Percentiles rank a stretch among this genome's conserved stretches.
These are phyloP conservation scores for Neopestalotiopsis clavispora DNA, from an alignment of 2,329 filamentous ascomycete genomes.

Conservation along the genomic window DNA sequence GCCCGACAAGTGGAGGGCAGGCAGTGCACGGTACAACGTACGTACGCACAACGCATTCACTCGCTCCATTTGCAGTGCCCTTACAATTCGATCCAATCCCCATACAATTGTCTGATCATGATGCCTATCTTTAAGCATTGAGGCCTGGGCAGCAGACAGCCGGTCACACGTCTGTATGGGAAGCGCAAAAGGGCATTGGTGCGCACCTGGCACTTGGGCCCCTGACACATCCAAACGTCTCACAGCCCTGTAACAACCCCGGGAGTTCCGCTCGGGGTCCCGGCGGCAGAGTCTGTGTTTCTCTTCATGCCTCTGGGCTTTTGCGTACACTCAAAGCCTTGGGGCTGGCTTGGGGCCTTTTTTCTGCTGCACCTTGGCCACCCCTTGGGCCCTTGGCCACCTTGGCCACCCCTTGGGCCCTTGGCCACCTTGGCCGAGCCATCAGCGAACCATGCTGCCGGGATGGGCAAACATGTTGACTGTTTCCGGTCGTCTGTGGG, in stretches of 20 bases:
- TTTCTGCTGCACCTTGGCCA: constrained; percentile 2
- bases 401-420: not conserved
- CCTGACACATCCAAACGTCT: constrained; percentile 19
- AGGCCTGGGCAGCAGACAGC: not conserved
- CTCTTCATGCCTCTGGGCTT: constrained; percentile 5
- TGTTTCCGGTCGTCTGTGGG: constrained; percentile 11
- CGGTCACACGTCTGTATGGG: constrained; percentile 3
- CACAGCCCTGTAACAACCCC: constrained; percentile 6
- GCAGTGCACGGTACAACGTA: not conserved
- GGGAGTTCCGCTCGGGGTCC: constrained; percentile 4
- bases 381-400: not conserved
- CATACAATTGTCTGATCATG: not conserved
- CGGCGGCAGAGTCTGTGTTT: not conserved
- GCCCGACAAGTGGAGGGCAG: not conserved
- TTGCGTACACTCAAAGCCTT: too few relatives aligned
- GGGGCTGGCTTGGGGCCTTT: not conserved
- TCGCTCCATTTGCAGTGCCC: not conserved
- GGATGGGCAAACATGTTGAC: constrained; percentile 16
- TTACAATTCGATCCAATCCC: not conserved
- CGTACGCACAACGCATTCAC: too few relatives aligned
- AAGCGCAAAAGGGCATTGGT: not conserved
- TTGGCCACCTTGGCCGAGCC: not conserved
- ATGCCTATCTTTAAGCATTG: not conserved
- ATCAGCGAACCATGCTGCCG: constrained; percentile 9
- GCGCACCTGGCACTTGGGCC: not conserved